These are phyloP conservation scores for Calvatia gigantea DNA, from an alignment of 768 basidiomycete species.

Conservation along the genomic window DNA sequence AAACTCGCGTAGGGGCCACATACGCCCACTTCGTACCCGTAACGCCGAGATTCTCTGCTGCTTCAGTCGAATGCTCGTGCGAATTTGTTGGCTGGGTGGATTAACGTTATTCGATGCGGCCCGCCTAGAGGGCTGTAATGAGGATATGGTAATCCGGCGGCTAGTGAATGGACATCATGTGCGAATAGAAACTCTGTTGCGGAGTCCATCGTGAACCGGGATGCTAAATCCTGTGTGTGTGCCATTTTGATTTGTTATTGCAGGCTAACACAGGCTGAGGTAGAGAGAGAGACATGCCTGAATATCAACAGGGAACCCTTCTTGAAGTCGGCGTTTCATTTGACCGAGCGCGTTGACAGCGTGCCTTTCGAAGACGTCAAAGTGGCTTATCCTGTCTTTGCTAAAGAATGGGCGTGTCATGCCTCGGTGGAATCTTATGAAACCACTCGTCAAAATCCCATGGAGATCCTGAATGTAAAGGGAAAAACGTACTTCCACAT, in stretches of 20 bases:
- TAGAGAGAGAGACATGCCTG: conserved; percentile 32
- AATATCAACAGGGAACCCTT: conserved; percentile 55
- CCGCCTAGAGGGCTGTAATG: conserved; percentile 22
- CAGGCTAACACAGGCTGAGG: not conserved
- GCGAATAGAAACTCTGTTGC: conserved; percentile 59
- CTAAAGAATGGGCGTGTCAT: conserved; percentile 65
- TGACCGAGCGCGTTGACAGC: conserved; percentile 37
- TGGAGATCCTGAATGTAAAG: too few species aligned
- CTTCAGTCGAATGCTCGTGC: conserved; percentile 46
- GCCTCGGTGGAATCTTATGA: conserved; percentile 52
- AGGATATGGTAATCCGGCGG: conserved; percentile 47
- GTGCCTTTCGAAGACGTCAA: conserved; percentile 57
- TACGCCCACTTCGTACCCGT: conserved; percentile 35
- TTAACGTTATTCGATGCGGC: conserved; percentile 15
- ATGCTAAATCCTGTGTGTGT: conserved; percentile 41
- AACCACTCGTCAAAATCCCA: not conserved
- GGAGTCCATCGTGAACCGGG: conserved; percentile 57
- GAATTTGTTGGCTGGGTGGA: conserved; percentile 38
- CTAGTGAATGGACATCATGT: conserved; percentile 41
- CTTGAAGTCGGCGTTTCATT: conserved; percentile 43
- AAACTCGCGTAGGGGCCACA: conserved; percentile 54
- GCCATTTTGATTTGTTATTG: not conserved
- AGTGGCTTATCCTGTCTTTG: conserved; percentile 53
- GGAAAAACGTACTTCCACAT: conserved; percentile 37
- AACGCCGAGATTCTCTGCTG: conserved; percentile 38